phyloP scores from a whole-genome alignment of 352 stramenopile genomes.

The Saprolegnia diclina region DNA sequence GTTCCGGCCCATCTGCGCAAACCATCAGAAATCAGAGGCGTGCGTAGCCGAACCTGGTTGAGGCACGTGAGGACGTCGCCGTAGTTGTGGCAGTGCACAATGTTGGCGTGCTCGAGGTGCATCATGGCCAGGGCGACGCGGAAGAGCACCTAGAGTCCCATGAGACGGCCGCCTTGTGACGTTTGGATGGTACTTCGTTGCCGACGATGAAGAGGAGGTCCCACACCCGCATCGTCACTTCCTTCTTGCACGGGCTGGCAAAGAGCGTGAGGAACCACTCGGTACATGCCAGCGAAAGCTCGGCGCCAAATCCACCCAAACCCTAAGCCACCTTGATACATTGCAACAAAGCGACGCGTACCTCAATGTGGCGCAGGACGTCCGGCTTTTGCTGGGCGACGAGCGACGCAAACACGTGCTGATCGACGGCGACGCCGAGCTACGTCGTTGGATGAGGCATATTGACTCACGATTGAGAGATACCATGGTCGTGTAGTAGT shows the following conservation, averaged over 20 bases:
- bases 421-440: slow-evolving; percentile 78
- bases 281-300: slow-evolving; percentile 79
- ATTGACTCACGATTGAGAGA: not conserved
- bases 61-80: slow-evolving; percentile 74
- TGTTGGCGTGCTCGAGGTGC: slow-evolving; percentile 47
- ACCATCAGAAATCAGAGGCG: not conserved
- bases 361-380: slow-evolving; percentile 35
- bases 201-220: slow-evolving; percentile 78
- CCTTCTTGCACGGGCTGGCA: slow-evolving; percentile 62
- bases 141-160: slow-evolving; percentile 56
- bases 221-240: slow-evolving; percentile 77
- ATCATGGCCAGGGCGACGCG: slow-evolving; percentile 65
- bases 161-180: slow-evolving; percentile 13
- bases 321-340: slow-evolving; percentile 22
- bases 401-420: slow-evolving; percentile 83
- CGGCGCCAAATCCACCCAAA: slow-evolving; percentile 76
- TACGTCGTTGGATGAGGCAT: slow-evolving; percentile 26
- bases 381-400: slow-evolving; percentile 70
- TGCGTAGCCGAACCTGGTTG: slow-evolving; percentile 50
- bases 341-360: not conserved
- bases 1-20: slow-evolving; percentile 49
- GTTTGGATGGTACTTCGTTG: slow-evolving; percentile 47
- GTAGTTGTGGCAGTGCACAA: slow-evolving; percentile 62
- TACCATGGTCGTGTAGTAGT: slow-evolving; percentile 88
- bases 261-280: slow-evolving; percentile 88